Evolutionary conservation across 352 stramenopile species (phyloP).

Genomic region (Phytophthora syringae): DNA sequence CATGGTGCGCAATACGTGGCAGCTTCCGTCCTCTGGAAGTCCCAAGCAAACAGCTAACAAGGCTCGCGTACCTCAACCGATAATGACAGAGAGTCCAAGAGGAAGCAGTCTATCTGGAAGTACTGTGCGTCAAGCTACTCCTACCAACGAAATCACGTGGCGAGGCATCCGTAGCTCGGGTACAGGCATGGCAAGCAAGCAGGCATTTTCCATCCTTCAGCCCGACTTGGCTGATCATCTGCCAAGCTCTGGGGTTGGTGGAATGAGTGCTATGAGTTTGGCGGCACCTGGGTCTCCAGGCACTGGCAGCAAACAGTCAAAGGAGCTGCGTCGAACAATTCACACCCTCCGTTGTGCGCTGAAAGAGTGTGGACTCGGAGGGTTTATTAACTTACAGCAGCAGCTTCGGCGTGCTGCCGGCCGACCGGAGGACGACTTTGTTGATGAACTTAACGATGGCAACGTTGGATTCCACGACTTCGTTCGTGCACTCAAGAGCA

Average conservation of each 20-base stretch:
- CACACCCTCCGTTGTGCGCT: conserved; percentile 55
- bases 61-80: neutral
- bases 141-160: conserved; percentile 15
- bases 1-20: conserved; percentile 90
- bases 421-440: conserved; percentile 21
- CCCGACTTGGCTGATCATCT: conserved; percentile 58
- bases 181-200: conserved; percentile 54
- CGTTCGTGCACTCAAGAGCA: conserved; percentile 66
- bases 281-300: conserved; percentile 16
- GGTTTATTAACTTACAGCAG: conserved; percentile 80
- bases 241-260: conserved; percentile 7
- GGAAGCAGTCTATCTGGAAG: conserved; percentile 7
- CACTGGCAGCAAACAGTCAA: conserved; percentile 50
- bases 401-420: conserved; percentile 68
- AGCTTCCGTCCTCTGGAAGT: conserved; percentile 30
- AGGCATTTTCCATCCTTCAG: conserved; percentile 69
- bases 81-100: conserved; percentile 11
- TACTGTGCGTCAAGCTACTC: conserved; percentile 22
- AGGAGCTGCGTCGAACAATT: conserved; percentile 68
- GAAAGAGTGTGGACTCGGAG: conserved; percentile 67
- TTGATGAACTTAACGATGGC: conserved; percentile 75
- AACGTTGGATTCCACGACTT: conserved; percentile 80
- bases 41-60: conserved; percentile 9
- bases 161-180: conserved; percentile 29
- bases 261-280: conserved; percentile 18